A percentile compares a stretch with the other conserved stretches of the same genome.
Evolutionary conservation across 129 eudicot genomes (phyloP).

Genomic region (Smallanthus sonchifolius): DNA sequence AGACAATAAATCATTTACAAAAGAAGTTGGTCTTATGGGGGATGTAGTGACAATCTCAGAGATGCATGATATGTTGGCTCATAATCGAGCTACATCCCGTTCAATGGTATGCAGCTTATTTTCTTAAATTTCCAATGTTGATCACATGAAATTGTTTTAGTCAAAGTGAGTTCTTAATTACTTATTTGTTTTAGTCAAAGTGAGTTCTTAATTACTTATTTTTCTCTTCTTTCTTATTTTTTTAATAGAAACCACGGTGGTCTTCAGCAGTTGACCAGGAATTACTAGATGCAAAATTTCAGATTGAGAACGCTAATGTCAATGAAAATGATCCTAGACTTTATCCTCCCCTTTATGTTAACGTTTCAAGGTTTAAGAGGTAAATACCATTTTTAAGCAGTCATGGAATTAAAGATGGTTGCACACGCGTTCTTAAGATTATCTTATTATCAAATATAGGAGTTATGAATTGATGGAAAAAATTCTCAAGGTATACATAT

Average conservation of each 20-base stretch:
- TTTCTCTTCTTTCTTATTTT: background rate
- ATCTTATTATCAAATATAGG: constrained; percentile 34
- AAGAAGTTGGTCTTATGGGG: constrained; percentile 15
- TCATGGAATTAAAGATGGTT: background rate
- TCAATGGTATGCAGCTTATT: constrained; percentile 38
- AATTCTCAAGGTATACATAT: constrained; percentile 76
- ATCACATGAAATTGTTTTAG: background rate
- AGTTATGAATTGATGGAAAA: constrained; percentile 90
- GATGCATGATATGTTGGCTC: constrained; percentile 51
- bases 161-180: constrained; percentile 4
- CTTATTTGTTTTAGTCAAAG: background rate
- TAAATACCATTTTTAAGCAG: constrained; percentile 14
- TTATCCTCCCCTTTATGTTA: constrained; percentile 65
- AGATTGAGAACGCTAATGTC: constrained; percentile 50
- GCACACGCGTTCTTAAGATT: background rate
- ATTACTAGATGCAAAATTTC: constrained; percentile 46
- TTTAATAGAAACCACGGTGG: constrained; percentile 62
- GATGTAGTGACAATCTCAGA: constrained; percentile 44
- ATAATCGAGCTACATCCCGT: constrained; percentile 44
- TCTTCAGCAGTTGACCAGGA: constrained; percentile 58
- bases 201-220: background rate
- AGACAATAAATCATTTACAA: constrained; percentile 14
- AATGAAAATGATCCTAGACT: constrained; percentile 31
- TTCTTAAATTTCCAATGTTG: background rate
- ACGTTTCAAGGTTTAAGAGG: constrained; percentile 72